A percentile compares a stretch with the other conserved stretches of the same genome.
These are phyloP conservation scores for Obelidium mucronatum DNA, from an alignment of 192 early-diverging fungal species.

Conservation along the genomic window DNA sequence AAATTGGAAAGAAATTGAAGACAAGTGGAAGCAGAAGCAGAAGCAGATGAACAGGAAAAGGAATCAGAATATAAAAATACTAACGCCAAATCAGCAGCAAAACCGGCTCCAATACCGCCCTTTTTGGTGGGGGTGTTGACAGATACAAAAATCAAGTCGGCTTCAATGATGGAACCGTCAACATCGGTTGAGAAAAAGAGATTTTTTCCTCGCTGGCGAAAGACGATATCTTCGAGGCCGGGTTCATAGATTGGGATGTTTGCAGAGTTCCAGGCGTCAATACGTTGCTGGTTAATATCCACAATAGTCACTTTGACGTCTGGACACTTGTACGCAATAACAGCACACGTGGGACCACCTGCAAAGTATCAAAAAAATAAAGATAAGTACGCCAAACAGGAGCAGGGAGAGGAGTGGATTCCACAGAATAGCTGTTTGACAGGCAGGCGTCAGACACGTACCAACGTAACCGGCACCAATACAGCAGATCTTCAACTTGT, in stretches of 20 bases:
- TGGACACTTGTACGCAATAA: conserved; percentile 90
- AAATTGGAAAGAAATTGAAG: neutral
- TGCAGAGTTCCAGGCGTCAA: conserved; percentile 90
- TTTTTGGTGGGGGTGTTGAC: conserved; percentile 94
- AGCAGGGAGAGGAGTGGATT: neutral
- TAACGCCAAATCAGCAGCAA: conserved; percentile 84
- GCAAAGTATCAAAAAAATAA: conserved; percentile 12
- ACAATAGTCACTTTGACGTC: conserved; percentile 90
- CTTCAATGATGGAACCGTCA: conserved; percentile 74
- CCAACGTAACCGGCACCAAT: conserved; percentile 97
- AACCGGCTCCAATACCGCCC: conserved; percentile 77
- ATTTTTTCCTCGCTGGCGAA: conserved; percentile 76
- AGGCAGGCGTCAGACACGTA: conserved; percentile 42
- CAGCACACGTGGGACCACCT: conserved; percentile 90
- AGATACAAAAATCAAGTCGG: conserved; percentile 91
- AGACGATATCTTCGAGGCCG: conserved; percentile 87
- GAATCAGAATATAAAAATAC: conserved; percentile 26
- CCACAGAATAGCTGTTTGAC: neutral
- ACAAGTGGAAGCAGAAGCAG: too few species aligned
- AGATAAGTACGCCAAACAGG: neutral
- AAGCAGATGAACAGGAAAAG: neutral
- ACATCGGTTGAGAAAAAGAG: conserved; percentile 89
- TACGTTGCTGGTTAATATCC: conserved; percentile 79
- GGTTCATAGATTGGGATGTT: conserved; percentile 92
- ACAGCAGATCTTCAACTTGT: conserved; percentile 73